A percentile compares a stretch with the other conserved stretches of the same genome.
These are phyloP conservation scores for Ophiostoma tasmaniense DNA, from an alignment of 2,329 filamentous ascomycete species.

Conservation along the genomic window DNA sequence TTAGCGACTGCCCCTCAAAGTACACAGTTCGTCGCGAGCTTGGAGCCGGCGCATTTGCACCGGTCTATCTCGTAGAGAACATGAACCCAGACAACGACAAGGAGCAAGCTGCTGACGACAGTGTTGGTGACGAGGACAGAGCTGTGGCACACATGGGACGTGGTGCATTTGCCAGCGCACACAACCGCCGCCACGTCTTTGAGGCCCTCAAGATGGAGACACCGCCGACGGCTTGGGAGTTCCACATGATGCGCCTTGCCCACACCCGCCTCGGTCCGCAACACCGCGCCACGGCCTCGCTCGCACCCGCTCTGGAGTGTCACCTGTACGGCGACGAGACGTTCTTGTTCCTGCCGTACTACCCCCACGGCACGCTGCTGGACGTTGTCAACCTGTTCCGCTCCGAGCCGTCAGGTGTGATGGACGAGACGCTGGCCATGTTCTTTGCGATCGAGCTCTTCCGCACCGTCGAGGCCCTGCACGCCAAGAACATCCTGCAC, in stretches of 20 bases:
- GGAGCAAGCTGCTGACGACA: slow-evolving; percentile 28
- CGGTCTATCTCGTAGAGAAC: slow-evolving; percentile 84
- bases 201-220: slow-evolving; percentile 95
- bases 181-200: slow-evolving; percentile 46
- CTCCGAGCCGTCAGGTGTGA: slow-evolving; percentile 59
- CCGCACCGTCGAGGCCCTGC: slow-evolving; percentile 79
- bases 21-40: slow-evolving; percentile 81
- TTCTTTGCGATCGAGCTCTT: slow-evolving; percentile 91
- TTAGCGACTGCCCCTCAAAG: slow-evolving; percentile 53
- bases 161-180: slow-evolving; percentile 47
- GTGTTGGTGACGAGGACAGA: slow-evolving; percentile 26
- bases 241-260: slow-evolving; percentile 83
- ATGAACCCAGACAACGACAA: slow-evolving; percentile 40
- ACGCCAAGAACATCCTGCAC: slow-evolving; percentile 71
- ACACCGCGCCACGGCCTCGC: slow-evolving; percentile 63
- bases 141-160: slow-evolving; percentile 46
- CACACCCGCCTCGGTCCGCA: slow-evolving; percentile 65
- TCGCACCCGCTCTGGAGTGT: slow-evolving; percentile 80
- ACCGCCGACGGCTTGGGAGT: slow-evolving; percentile 86
- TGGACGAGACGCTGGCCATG: slow-evolving; percentile 90
- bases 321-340: slow-evolving; percentile 87
- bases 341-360: slow-evolving; percentile 80
- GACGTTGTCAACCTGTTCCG: slow-evolving; percentile 86
- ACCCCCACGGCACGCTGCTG: slow-evolving; percentile 85
- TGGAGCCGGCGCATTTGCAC: slow-evolving; percentile 87